Conservation (phyloP, 2,329 filamentous ascomycete genomes). For the Cladosporium colombiae region DNA sequence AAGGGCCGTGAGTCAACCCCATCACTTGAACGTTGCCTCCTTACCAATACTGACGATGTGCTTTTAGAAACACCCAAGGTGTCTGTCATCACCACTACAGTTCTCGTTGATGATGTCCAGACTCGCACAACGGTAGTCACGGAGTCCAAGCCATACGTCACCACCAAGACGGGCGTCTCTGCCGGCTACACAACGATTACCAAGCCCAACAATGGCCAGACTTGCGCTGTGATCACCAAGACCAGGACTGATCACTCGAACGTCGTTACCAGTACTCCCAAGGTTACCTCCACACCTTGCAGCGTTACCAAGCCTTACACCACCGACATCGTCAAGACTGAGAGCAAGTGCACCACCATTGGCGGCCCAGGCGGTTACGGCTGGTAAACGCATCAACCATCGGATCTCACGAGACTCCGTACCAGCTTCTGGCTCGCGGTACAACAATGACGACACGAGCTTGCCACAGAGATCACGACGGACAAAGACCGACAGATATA, state of each 20-base stretch:
- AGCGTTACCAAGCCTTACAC: conserved; percentile 14
- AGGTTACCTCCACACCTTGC: conserved; percentile 15
- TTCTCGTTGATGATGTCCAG: conserved; percentile 1
- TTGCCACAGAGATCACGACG: neutral
- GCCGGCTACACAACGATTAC: conserved; percentile 6
- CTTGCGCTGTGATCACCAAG: conserved; percentile 4
- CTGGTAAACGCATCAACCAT: neutral
- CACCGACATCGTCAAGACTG: neutral
- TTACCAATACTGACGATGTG: neutral
- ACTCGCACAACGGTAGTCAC: neutral
- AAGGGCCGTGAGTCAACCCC: neutral
- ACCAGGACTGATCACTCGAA: conserved; percentile 15
- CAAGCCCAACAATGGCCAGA: neutral
- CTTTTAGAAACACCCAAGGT: neutral
- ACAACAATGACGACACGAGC: neutral
- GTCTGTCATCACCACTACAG: neutral
- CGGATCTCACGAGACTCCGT: neutral
- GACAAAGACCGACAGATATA: neutral
- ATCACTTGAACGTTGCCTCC: neutral
- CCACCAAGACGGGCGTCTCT: neutral
- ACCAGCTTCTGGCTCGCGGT: neutral
- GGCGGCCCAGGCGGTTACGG: conserved; percentile 3
- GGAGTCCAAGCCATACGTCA: neutral
- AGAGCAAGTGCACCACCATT: conserved; percentile 14
- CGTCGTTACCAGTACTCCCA: conserved; percentile 5